Base-by-base conservation (phyloP, 78 protist genomes). In the Dictyostelium intermedium region DNA sequence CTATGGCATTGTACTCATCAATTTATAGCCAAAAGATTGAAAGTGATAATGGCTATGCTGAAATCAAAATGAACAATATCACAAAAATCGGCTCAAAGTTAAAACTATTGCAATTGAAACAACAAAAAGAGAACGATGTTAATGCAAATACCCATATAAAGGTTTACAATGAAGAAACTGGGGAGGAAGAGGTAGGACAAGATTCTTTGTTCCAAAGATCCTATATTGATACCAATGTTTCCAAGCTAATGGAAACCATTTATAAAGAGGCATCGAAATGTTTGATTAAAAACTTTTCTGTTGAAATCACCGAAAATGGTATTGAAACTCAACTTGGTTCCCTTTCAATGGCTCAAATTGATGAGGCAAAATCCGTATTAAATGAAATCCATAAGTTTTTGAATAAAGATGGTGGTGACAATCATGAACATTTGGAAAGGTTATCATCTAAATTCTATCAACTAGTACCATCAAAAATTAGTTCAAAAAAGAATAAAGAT, bases 261-360 rank as follows among this genome's bases (percentile, higher is more conserved):
- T 80, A 30, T 16, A 41, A 80, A 30, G 84, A 80, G 14, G 39
- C 89, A 27, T 37, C 45, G 1, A 74, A 84, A 60, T 72, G 69
- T 43, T 45, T 60, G 14, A 60, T 76, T 13, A 84, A 84, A 60
- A 39, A 45, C 53, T 84, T 84, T 45, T 74, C 82, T 9, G 87
- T 73, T 8, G 37, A 82, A 1, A 63, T 91, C 2, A 81, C 87
- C 0, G 70, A 79, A 27, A 84, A 69, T 41, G 95, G 95, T 60
- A 84, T 91, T 77, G 95, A 91, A 70, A 91, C 95, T 32, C 95
- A 85, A 25, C 66, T 91, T 6, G 95, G 95, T 80, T 61, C 70
- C 2, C 70, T 91, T 35, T 81, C 95, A 16, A 27, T 81, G 27
- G 53, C 34, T 0, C 95, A 91, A 45, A 72, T 91, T 50, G 72